Percentiles rank a stretch among this genome's conserved stretches.
These are phyloP conservation scores for Arabidopsis arenosa DNA, from an alignment of 345 rosid species.

Conservation along the genomic window DNA sequence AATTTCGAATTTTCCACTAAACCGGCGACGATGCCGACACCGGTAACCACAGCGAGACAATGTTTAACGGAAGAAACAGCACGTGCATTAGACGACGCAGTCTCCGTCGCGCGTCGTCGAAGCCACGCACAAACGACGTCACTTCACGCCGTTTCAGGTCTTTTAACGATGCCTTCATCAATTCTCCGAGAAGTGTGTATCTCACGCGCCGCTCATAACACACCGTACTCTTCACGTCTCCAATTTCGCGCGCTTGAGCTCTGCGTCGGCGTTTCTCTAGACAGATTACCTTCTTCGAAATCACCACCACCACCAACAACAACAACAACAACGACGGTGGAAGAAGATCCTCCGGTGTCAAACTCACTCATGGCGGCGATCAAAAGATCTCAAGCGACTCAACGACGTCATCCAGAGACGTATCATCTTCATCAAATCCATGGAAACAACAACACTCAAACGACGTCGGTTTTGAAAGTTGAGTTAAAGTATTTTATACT, in stretches of 20 bases:
- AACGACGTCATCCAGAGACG: slow-evolving; percentile 83
- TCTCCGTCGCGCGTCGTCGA: slow-evolving; percentile 63
- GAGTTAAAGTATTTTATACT: slow-evolving; percentile 61
- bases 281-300: slow-evolving; percentile 56
- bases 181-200: slow-evolving; percentile 65
- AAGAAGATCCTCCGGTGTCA: slow-evolving; percentile 64
- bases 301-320: not conserved
- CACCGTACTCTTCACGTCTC: slow-evolving; percentile 54
- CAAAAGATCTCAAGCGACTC: slow-evolving; percentile 90
- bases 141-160: slow-evolving; percentile 69
- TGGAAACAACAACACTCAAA: slow-evolving; percentile 14
- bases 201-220: slow-evolving; percentile 54
- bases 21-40: slow-evolving; percentile 69
- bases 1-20: not conserved
- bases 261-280: slow-evolving; percentile 66
- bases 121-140: slow-evolving; percentile 75
- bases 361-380: slow-evolving; percentile 95
- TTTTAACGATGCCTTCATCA: slow-evolving; percentile 59
- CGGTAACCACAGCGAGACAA: slow-evolving; percentile 63
- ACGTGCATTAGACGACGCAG: slow-evolving; percentile 70
- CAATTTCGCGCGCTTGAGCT: slow-evolving; percentile 74
- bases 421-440: slow-evolving; percentile 69
- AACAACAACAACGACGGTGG: not conserved
- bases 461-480: slow-evolving; percentile 61
- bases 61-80: slow-evolving; percentile 72